Evolutionary conservation across 106 monocot species (phyloP), one percentile per base, ranked within the genome.

Genomic region (Xerophyta viscosa): DNA sequence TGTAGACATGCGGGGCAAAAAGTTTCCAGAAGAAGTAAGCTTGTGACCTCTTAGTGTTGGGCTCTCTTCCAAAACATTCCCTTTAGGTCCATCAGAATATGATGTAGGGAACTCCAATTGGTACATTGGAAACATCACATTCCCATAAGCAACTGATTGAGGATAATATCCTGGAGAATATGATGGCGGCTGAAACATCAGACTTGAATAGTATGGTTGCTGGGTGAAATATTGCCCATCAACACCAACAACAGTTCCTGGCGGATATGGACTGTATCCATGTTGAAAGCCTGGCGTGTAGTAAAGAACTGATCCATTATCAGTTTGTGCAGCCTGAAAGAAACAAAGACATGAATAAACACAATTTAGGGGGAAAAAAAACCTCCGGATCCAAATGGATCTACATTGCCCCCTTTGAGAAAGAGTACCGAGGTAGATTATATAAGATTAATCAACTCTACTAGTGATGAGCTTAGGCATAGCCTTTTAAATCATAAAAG

Each of bases 181-280:
- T 20, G 66, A 26, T 1, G 72, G 31, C 13, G 76, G 89, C 2
- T 74, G 52, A 12, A 61, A 56, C 8, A 71, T 53, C 29, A 69
- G 45, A 58, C 57, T 63, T 15, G 70, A 37, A 30, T 57, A 67
- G 58, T 80, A 81, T 17, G 66, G 53, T 11, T 68, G 80, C 60
- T 82, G 82, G 43, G 60, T 66, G 17, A 77, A 27, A 54, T 71
- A 83, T 47, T 92, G 83, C 37, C 87, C 83, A 56, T 92, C 87
- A 52, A 58, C 54, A 62, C 76, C 55, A 56, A 77, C 12, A 41
- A 75, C 30, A 64, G 67, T 54, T 48, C 70, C 77, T 45, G 70
- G 71, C 20, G 70, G 11, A 23, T 60, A 31, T 12, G 78, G 45
- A 61, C 58, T 61, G 39, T 82, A 86, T 26, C 69, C 78, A 30